Evolutionary conservation across 2,329 filamentous ascomycete species (phyloP).

Genomic region (Neonectria neomacrospora): DNA sequence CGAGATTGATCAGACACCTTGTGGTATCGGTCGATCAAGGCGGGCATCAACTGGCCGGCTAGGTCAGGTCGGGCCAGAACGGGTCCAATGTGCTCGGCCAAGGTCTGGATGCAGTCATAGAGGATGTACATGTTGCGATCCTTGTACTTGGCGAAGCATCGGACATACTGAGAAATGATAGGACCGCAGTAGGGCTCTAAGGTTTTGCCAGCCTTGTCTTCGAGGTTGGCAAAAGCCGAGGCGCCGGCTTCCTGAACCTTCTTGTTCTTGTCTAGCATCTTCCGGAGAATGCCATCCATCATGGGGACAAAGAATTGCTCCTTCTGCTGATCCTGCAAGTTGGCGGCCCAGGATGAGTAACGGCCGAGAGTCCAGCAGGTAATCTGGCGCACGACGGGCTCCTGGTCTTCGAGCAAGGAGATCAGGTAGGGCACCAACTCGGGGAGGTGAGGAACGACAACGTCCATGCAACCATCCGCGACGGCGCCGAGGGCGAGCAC

Average conservation of each 20-base stretch:
- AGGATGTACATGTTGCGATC: slow-evolving; percentile 99
- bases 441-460: slow-evolving; percentile 89
- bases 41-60: slow-evolving; percentile 90
- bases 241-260: slow-evolving; percentile 96
- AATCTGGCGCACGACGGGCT: slow-evolving; percentile 94
- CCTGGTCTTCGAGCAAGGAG: slow-evolving; percentile 81
- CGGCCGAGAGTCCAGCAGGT: slow-evolving; percentile 97
- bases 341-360: slow-evolving; percentile 92
- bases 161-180: slow-evolving; percentile 91
- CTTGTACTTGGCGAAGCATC: slow-evolving; percentile 95
- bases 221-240: slow-evolving; percentile 94
- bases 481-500: slow-evolving; percentile 95
- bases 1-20: slow-evolving; percentile 88
- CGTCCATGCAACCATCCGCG: slow-evolving; percentile 91
- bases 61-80: slow-evolving; percentile 83
- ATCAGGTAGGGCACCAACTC: slow-evolving; percentile 92
- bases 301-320: slow-evolving; percentile 89
- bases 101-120: slow-evolving; percentile 97
- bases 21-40: slow-evolving; percentile 88
- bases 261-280: slow-evolving; percentile 98
- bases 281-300: slow-evolving; percentile 94
- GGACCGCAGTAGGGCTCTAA: slow-evolving; percentile 88
- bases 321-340: slow-evolving; percentile 75
- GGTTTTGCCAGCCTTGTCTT: slow-evolving; percentile 87
- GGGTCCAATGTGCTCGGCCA: slow-evolving; percentile 90